These are phyloP conservation scores for Talaromyces amestolkiae DNA, from an alignment of 2,329 filamentous ascomycete genomes.

Conservation along the genomic window DNA sequence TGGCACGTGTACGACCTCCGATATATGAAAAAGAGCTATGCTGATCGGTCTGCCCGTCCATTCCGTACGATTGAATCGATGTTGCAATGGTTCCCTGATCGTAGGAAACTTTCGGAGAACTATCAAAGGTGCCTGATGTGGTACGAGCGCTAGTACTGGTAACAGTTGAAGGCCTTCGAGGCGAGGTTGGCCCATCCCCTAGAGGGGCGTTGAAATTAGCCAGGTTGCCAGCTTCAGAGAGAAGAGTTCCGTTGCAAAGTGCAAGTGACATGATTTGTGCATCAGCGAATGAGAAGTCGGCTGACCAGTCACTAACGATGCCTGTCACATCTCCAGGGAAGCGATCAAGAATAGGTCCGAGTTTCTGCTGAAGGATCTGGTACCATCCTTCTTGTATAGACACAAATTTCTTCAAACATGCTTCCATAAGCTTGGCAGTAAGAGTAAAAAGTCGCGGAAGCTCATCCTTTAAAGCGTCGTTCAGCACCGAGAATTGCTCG, in stretches of 20 bases:
- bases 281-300: slow-evolving; percentile 74
- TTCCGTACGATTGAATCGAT: slow-evolving; percentile 61
- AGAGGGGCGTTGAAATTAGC: slow-evolving; percentile 59
- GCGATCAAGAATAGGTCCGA: slow-evolving; percentile 70
- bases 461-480: slow-evolving; percentile 90
- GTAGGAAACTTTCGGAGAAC: slow-evolving; percentile 61
- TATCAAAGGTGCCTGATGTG: slow-evolving; percentile 62
- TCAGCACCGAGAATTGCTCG: slow-evolving; percentile 86
- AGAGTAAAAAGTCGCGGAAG: slow-evolving; percentile 77
- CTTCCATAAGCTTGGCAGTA: slow-evolving; percentile 80
- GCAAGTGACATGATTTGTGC: slow-evolving; percentile 68
- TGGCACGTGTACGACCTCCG: slow-evolving; percentile 51
- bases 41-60: slow-evolving; percentile 22
- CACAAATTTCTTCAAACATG: slow-evolving; percentile 78
- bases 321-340: slow-evolving; percentile 66
- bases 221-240: slow-evolving; percentile 59
- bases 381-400: slow-evolving; percentile 83
- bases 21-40: slow-evolving; percentile 8
- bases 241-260: slow-evolving; percentile 70
- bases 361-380: slow-evolving; percentile 76
- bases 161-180: slow-evolving; percentile 51
- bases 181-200: slow-evolving; percentile 38
- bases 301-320: slow-evolving; percentile 73
- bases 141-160: slow-evolving; percentile 56
- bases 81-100: slow-evolving; percentile 66